Evolutionary conservation across 2,329 filamentous ascomycete species (phyloP).

Genomic region (Conoideocrella luteorostrata): DNA sequence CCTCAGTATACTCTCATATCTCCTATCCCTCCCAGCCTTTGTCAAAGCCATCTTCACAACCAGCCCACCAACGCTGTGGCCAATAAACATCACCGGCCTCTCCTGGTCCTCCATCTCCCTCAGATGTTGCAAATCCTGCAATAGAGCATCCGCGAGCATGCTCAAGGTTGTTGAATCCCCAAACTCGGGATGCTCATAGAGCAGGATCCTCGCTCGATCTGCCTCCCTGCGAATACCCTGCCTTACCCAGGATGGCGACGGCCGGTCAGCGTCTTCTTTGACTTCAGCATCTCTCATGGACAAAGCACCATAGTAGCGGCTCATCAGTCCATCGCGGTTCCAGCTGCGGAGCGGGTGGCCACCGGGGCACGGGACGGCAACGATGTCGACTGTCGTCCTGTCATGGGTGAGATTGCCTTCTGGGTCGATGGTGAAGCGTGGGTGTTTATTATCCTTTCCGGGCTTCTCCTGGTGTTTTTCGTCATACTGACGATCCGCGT

Average conservation of each 20-base stretch:
- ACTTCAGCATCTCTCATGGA: slow-evolving; percentile 32
- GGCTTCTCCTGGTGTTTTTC: background rate
- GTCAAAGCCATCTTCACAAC: slow-evolving; percentile 52
- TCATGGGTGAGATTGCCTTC: slow-evolving; percentile 35
- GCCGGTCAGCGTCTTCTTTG: slow-evolving; percentile 14
- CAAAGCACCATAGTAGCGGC: slow-evolving; percentile 38
- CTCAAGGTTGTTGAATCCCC: slow-evolving; percentile 36
- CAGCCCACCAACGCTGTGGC: slow-evolving; percentile 54
- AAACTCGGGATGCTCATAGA: slow-evolving; percentile 43
- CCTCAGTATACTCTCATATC: slow-evolving; percentile 39
- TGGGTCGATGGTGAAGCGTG: slow-evolving; percentile 28
- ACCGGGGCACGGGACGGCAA: slow-evolving; percentile 48
- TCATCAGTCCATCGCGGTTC: slow-evolving; percentile 42
- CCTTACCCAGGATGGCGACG: slow-evolving; percentile 42
- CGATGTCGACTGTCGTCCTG: slow-evolving; percentile 46
- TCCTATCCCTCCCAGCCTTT: slow-evolving; percentile 33
- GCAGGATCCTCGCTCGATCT: slow-evolving; percentile 40
- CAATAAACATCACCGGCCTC: slow-evolving; percentile 54
- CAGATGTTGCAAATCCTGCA: slow-evolving; percentile 34
- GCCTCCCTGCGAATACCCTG: slow-evolving; percentile 45
- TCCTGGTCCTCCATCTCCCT: slow-evolving; percentile 26
- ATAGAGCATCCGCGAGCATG: slow-evolving; percentile 38
- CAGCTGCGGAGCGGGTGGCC: slow-evolving; percentile 47
- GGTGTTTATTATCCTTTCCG: background rate
- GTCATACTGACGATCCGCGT: too few species aligned